Evolutionary conservation across 202 grass and related monocot species (phyloP).

Genomic region (Brachypodium distachyon): DNA sequence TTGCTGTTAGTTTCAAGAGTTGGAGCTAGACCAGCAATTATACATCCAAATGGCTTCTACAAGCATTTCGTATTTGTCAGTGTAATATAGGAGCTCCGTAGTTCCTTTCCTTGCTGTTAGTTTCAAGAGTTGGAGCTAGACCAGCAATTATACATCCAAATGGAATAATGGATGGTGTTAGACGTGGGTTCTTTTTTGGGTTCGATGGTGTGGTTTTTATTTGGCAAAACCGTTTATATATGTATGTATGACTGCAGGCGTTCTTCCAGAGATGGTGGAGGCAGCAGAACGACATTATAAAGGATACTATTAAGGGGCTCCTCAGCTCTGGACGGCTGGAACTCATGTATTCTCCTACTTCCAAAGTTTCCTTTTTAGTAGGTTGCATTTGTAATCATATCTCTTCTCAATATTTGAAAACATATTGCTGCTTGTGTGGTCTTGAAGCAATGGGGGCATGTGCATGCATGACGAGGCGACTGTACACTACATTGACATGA

Average conservation of each 20-base stretch:
- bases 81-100: background rate
- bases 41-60: too few species aligned
- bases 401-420: background rate
- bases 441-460: conserved; percentile 77
- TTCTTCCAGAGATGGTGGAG: conserved; percentile 98
- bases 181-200: background rate
- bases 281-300: conserved; percentile 60
- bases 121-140: too few species aligned
- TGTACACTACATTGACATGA: conserved; percentile 97
- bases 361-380: background rate
- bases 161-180: background rate
- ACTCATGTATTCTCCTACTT: conserved; percentile 49
- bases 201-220: background rate
- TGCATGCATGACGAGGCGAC: conserved; percentile 90
- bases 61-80: background rate
- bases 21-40: background rate
- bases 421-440: conserved; percentile 1
- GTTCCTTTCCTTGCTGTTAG: background rate
- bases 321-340: conserved; percentile 75
- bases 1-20: background rate
- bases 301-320: conserved; percentile 64
- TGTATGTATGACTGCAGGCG: conserved; percentile 36
- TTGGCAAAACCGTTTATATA: too few species aligned
- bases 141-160: background rate
- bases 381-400: background rate